A percentile compares a stretch with the other conserved stretches of the same genome.
These are phyloP conservation scores for Beta corolliflora DNA, from an alignment of 179 eudicot genomes.

Conservation along the genomic window DNA sequence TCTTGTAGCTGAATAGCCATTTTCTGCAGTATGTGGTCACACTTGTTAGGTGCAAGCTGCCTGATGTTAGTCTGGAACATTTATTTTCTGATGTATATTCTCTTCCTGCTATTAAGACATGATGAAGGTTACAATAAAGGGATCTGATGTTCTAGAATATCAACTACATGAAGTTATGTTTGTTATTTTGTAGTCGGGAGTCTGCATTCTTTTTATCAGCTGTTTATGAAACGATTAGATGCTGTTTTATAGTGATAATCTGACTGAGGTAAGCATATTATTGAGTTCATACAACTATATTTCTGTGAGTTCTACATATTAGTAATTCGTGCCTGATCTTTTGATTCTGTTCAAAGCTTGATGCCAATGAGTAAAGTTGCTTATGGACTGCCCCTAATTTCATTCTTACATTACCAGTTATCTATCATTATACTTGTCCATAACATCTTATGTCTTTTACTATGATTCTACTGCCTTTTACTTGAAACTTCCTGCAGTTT, in stretches of 20 bases:
- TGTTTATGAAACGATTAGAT: background rate
- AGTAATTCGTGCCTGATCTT: background rate
- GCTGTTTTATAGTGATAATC: background rate
- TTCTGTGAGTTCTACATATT: background rate
- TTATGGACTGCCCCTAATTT: background rate
- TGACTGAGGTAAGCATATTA: conserved; percentile 1
- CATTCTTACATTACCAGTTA: background rate
- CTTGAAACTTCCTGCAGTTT: background rate
- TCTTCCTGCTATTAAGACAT: conserved; percentile 21
- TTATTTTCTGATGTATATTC: conserved; percentile 29
- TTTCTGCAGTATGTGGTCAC: background rate
- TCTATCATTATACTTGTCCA: background rate
- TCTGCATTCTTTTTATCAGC: background rate
- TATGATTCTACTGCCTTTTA: background rate
- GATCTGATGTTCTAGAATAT: conserved; percentile 13
- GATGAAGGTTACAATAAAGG: background rate
- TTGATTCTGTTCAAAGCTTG: background rate
- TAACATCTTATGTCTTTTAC: background rate
- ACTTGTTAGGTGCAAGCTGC: conserved; percentile 10
- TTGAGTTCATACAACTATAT: background rate
- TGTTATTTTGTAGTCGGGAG: background rate
- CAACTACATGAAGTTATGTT: background rate
- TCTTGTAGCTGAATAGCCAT: conserved; percentile 12
- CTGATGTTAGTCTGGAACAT: background rate
- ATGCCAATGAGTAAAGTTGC: background rate